These are phyloP conservation scores for Macaranga tanarius DNA, from an alignment of 441 rosid species.

Conservation along the genomic window DNA sequence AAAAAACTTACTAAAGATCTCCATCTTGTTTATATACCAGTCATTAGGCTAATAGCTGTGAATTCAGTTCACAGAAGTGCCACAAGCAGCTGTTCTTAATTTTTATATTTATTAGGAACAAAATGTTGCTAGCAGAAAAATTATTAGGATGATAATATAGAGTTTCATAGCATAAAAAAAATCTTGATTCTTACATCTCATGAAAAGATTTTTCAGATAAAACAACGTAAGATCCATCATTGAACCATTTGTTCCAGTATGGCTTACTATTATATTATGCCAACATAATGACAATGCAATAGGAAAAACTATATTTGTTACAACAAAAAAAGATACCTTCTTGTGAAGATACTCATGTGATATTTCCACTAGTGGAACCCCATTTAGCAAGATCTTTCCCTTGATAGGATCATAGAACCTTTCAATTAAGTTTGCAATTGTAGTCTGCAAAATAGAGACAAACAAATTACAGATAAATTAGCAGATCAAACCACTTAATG, in stretches of 20 bases:
- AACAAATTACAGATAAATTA: neutral
- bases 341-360: constrained; percentile 78
- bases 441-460: constrained; percentile 52
- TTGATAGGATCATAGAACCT: constrained; percentile 90
- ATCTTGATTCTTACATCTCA: constrained; percentile 5
- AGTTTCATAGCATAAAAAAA: neutral
- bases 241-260: neutral
- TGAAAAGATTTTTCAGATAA: neutral
- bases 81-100: neutral
- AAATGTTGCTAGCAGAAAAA: neutral
- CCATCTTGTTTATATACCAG: too few relatives aligned
- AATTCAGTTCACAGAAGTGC: too few relatives aligned
- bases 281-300: neutral
- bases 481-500: neutral
- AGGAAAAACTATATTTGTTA: neutral
- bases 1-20: too few relatives aligned
- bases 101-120: neutral
- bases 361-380: constrained; percentile 78
- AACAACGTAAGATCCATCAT: neutral
- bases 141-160: neutral
- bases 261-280: neutral
- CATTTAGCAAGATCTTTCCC: constrained; percentile 76
- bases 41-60: too few relatives aligned
- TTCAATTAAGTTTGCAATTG: constrained; percentile 86
- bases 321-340: constrained; percentile 43